Evolutionary conservation across 148 eudicot species (phyloP), one percentile per base, ranked within the genome.

Genomic region (Amaranthus hypochondriacus): DNA sequence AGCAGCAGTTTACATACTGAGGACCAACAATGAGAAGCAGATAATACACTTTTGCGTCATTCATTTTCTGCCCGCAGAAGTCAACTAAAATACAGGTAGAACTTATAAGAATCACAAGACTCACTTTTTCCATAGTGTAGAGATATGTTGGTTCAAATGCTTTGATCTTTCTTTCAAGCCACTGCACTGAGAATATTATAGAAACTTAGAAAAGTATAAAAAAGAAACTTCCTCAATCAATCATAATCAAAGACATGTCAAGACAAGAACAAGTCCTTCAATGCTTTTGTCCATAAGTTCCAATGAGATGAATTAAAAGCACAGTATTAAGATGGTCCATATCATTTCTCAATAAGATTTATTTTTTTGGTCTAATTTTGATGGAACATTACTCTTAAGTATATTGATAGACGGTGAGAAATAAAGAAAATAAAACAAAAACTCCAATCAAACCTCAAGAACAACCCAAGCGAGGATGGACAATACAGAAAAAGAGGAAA

Each of bases 91-190:
- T 48, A 49, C 47, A 52, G 7, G 52, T 39, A 44, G 44, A 13
- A 57, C 44, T 53, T 50, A 15, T 55, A 18, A 50, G 49, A 61
- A 60, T 13, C 62, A 61, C 7, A 67, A 6, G 21, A 69, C 48
- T 62, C 50, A 85, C 98, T 97, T 93, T 93, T 75, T 93, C 98
- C 85, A 79, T 86, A 53, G 98, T 93, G 83, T 89, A 93, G 18
- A 93, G 68, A 81, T 93, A 93, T 50, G 95, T 83, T 72, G 97
- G 98, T 83, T 93, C 98, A 84, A 91, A 93, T 51, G 95, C 91
- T 65, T 84, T 82, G 80, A 94, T 91, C 79, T 84, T 91, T 81
- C 80, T 87, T 78, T 91, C 98, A 73, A 93, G 86, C 97, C 97
- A 93, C 86, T 91, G 92, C 83, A 91, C 98, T 93, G 90, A 76